Evolutionary conservation across 176 grass and related monocot species (phyloP).

Genomic region (Rhipidocladum racemiflorum): DNA sequence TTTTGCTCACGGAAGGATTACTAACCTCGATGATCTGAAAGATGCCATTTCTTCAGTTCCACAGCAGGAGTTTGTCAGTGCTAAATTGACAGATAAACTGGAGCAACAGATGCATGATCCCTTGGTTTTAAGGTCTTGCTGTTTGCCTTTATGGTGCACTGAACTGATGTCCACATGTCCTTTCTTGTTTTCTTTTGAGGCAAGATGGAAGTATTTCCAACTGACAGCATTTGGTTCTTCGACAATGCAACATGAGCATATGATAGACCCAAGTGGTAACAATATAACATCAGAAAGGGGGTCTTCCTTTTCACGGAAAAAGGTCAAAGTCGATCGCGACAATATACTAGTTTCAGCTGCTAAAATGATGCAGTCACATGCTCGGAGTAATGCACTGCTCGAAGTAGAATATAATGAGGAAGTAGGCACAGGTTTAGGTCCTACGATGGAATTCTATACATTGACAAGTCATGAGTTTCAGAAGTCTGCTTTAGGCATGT

Average conservation of each 20-base stretch:
- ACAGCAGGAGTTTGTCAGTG: slow-evolving; percentile 71
- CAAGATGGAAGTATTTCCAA: slow-evolving; percentile 91
- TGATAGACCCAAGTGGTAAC: slow-evolving; percentile 39
- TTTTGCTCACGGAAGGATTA: slow-evolving; percentile 63
- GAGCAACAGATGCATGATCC: slow-evolving; percentile 96
- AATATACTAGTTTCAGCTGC: slow-evolving; percentile 65
- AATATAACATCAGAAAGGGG: slow-evolving; percentile 38
- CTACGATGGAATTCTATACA: slow-evolving; percentile 84
- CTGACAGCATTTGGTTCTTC: slow-evolving; percentile 66
- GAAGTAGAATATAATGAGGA: slow-evolving; percentile 79
- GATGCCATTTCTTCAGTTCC: slow-evolving; percentile 55
- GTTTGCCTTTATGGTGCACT: slow-evolving; percentile 81
- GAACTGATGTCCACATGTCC: slow-evolving; percentile 78
- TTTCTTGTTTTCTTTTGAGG: slow-evolving; percentile 97
- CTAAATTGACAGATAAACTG: slow-evolving; percentile 92
- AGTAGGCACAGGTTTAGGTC: slow-evolving; percentile 84
- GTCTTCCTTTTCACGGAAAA: slow-evolving; percentile 46
- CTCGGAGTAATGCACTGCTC: slow-evolving; percentile 48
- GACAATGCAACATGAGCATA: slow-evolving; percentile 41
- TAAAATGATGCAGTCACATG: slow-evolving; percentile 71
- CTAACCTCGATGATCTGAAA: slow-evolving; percentile 65
- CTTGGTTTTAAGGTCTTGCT: slow-evolving; percentile 58
- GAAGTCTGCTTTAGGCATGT: slow-evolving; percentile 67
- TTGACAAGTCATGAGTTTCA: slow-evolving; percentile 82
- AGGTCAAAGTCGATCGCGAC: slow-evolving; percentile 80